Conservation (phyloP, 2,329 filamentous ascomycete genomes). For the Talaromyces piceae region DNA sequence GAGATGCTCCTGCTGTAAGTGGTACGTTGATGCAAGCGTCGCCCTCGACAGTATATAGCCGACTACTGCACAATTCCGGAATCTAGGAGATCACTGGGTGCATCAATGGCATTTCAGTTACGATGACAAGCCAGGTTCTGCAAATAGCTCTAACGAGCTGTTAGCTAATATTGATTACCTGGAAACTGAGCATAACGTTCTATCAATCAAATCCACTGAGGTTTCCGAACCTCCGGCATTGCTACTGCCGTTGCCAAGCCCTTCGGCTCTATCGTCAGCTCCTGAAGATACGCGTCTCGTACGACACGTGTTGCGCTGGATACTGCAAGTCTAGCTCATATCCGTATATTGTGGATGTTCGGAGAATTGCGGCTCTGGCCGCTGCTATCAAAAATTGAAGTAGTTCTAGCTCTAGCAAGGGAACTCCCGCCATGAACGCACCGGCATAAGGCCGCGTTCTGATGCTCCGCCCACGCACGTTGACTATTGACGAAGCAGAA, state of each 20-base stretch:
- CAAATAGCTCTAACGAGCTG: background rate
- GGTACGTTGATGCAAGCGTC: background rate
- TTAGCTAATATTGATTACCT: background rate
- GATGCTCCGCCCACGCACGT: background rate
- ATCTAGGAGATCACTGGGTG: conserved; percentile 3
- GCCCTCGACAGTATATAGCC: background rate
- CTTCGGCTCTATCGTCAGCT: too few species aligned
- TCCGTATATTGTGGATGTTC: background rate
- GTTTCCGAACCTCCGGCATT: background rate
- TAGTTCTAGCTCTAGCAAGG: background rate
- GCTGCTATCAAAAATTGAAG: too few species aligned
- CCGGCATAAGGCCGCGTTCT: background rate
- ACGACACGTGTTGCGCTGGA: background rate
- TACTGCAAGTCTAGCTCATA: background rate
- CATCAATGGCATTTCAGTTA: background rate
- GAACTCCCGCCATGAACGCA: conserved; percentile 1
- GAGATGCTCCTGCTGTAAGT: too few species aligned
- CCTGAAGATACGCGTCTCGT: background rate
- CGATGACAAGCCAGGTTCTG: background rate
- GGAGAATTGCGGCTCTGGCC: background rate
- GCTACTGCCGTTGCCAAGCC: background rate
- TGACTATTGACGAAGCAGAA: background rate
- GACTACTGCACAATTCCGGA: conserved; percentile 3
- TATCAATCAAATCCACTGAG: background rate
- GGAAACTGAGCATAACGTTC: background rate